Evolutionary conservation across 2,329 filamentous ascomycete genomes (phyloP).

Genomic region (Nemania abortiva): DNA sequence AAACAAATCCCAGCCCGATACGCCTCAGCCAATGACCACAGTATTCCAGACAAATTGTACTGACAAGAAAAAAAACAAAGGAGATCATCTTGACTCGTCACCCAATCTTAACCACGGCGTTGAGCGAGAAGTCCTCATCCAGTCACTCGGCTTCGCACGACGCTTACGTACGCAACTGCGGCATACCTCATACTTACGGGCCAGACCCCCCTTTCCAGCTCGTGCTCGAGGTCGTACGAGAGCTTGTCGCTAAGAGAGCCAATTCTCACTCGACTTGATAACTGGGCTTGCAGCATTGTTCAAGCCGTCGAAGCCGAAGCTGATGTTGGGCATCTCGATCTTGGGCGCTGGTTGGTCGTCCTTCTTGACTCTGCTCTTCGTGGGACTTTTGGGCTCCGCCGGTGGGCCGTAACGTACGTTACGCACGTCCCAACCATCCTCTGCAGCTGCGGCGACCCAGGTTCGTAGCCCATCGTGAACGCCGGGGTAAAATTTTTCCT

Average conservation of each 20-base stretch:
- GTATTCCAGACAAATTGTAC: conserved; percentile 30
- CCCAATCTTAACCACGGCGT: conserved; percentile 15
- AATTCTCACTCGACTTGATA: conserved; percentile 45
- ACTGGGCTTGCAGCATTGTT: conserved; percentile 38
- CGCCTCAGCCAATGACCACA: conserved; percentile 38
- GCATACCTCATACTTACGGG: background rate
- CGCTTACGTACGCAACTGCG: background rate
- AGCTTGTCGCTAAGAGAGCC: conserved; percentile 49
- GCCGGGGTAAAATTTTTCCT: conserved; percentile 95
- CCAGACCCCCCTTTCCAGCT: conserved; percentile 3
- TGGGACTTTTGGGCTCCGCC: conserved; percentile 56
- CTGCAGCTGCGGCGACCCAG: conserved; percentile 88
- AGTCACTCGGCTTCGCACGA: conserved; percentile 11
- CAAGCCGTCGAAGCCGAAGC: conserved; percentile 58
- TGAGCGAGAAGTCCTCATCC: conserved; percentile 6
- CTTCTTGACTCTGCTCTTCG: conserved; percentile 59
- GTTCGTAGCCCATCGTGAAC: conserved; percentile 90
- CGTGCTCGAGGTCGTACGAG: conserved; percentile 36
- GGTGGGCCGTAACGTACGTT: conserved; percentile 81
- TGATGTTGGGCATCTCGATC: conserved; percentile 70
- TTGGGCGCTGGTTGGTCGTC: conserved; percentile 68
- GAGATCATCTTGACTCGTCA: conserved; percentile 18
- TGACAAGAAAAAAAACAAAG: conserved; percentile 24
- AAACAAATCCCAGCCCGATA: conserved; percentile 32
- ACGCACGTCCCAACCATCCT: conserved; percentile 88